Conservation (phyloP, 2,329 filamentous ascomycete genomes). For the Trichoderma sp. region DNA sequence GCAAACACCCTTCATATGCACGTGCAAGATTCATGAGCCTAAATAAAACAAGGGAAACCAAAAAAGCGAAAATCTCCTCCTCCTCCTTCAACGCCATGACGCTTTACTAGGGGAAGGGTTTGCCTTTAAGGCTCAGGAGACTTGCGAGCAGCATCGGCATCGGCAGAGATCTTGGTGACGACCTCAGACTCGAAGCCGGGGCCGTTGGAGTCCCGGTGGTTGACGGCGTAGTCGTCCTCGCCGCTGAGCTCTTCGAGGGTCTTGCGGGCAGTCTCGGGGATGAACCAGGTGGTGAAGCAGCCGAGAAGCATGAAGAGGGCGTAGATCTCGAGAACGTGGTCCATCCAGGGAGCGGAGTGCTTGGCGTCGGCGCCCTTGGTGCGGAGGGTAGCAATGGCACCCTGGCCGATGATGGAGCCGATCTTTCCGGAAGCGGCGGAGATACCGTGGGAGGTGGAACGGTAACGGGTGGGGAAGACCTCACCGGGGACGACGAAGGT, state of each 20-base stretch:
- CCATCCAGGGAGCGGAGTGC: slow-evolving; percentile 60
- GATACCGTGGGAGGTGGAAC: slow-evolving; percentile 57
- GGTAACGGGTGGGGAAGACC: slow-evolving; percentile 55
- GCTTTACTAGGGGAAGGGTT: not conserved
- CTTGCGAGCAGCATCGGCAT: not conserved
- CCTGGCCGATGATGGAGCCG: slow-evolving; percentile 56
- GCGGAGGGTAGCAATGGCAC: slow-evolving; percentile 54
- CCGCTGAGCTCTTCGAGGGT: slow-evolving; percentile 63
- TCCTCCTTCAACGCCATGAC: not conserved
- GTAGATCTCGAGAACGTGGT: slow-evolving; percentile 73
- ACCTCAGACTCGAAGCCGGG: slow-evolving; percentile 4
- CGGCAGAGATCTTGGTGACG: slow-evolving; percentile 6
- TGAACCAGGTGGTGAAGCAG: slow-evolving; percentile 64
- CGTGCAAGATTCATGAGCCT: slow-evolving; percentile 5
- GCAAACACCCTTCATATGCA: slow-evolving; percentile 16
- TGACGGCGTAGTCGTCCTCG: slow-evolving; percentile 34
- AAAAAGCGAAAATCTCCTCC: not conserved
- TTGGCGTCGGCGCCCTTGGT: slow-evolving; percentile 37
- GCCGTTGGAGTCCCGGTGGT: not conserved
- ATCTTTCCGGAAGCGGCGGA: slow-evolving; percentile 55
- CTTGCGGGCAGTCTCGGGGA: slow-evolving; percentile 72
- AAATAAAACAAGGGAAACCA: not conserved
- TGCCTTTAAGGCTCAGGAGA: slow-evolving; percentile 11
- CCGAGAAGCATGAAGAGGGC: slow-evolving; percentile 76
- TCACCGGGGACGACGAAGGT: slow-evolving; percentile 58